A percentile compares a stretch with the other conserved stretches of the same genome.
These are phyloP conservation scores for Quercus phellos DNA, from an alignment of 331 rosid species.

Conservation along the genomic window DNA sequence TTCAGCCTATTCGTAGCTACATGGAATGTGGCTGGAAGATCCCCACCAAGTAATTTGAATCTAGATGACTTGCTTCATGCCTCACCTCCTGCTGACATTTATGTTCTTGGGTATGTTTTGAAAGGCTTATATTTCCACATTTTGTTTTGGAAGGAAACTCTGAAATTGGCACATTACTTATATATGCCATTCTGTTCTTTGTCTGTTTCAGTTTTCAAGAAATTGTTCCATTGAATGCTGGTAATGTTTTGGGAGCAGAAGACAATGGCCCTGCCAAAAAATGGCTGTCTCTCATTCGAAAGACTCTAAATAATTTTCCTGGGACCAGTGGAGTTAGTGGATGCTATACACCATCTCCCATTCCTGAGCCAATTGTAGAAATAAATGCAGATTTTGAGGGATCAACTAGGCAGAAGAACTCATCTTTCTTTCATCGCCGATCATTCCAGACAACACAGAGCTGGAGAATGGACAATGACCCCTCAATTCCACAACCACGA, in stretches of 20 bases:
- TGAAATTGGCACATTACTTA: slow-evolving; percentile 8
- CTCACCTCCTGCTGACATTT: slow-evolving; percentile 91
- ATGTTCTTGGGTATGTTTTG: slow-evolving; percentile 89
- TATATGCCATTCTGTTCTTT: slow-evolving; percentile 13
- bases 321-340: slow-evolving; percentile 76
- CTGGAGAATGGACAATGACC: slow-evolving; percentile 87
- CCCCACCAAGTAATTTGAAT: slow-evolving; percentile 79
- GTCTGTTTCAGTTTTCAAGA: slow-evolving; percentile 80
- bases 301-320: slow-evolving; percentile 84
- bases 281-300: slow-evolving; percentile 92
- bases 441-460: slow-evolving; percentile 83
- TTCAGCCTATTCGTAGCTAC: slow-evolving; percentile 89
- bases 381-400: slow-evolving; percentile 96
- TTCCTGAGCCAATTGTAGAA: slow-evolving; percentile 82
- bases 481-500: slow-evolving; percentile 66
- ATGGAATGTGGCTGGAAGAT: slow-evolving; percentile 99
- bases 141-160: slow-evolving; percentile 7
- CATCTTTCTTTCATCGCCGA: slow-evolving; percentile 87
- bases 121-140: slow-evolving; percentile 5
- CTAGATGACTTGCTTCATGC: slow-evolving; percentile 95
- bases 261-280: slow-evolving; percentile 99
- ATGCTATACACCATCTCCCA: slow-evolving; percentile 93
- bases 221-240: slow-evolving; percentile 98
- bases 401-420: slow-evolving; percentile 87
- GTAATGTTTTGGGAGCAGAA: slow-evolving; percentile 90